A percentile compares a stretch with the other conserved stretches of the same genome.
Evolutionary conservation across 306 rosid genomes (phyloP).

Genomic region (Acmispon strigosus): DNA sequence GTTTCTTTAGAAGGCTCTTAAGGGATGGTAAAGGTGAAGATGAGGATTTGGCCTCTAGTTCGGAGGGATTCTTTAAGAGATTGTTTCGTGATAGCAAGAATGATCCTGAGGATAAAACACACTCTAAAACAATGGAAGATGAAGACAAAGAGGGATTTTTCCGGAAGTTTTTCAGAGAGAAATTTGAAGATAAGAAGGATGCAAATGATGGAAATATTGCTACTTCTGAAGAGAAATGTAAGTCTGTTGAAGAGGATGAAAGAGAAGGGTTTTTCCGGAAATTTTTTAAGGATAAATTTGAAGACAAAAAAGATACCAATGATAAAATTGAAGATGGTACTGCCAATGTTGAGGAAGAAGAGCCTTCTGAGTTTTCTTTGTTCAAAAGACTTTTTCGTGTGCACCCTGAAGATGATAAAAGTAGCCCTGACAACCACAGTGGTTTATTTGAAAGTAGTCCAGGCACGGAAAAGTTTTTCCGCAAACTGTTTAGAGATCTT

Average conservation of each 20-base stretch:
- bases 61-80: conserved; percentile 84
- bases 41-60: conserved; percentile 68
- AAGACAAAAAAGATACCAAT: conserved; percentile 63
- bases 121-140: conserved; percentile 40
- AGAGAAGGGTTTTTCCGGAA: conserved; percentile 81
- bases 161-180: conserved; percentile 67
- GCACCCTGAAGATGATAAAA: conserved; percentile 82
- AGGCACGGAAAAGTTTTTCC: conserved; percentile 79
- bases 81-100: conserved; percentile 85
- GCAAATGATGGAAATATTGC: conserved; percentile 37
- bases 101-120: conserved; percentile 57
- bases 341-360: conserved; percentile 69
- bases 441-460: conserved; percentile 73
- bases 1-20: conserved; percentile 74
- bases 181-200: conserved; percentile 76
- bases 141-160: conserved; percentile 87
- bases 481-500: conserved; percentile 82
- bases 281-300: conserved; percentile 67
- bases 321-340: conserved; percentile 65
- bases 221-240: conserved; percentile 50
- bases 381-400: conserved; percentile 79
- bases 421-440: conserved; percentile 30
- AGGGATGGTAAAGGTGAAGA: conserved; percentile 76
- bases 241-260: conserved; percentile 67
- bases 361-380: conserved; percentile 71